phyloP scores from a whole-genome alignment of 2,329 filamentous ascomycete species.

The Fusarium continuum region DNA sequence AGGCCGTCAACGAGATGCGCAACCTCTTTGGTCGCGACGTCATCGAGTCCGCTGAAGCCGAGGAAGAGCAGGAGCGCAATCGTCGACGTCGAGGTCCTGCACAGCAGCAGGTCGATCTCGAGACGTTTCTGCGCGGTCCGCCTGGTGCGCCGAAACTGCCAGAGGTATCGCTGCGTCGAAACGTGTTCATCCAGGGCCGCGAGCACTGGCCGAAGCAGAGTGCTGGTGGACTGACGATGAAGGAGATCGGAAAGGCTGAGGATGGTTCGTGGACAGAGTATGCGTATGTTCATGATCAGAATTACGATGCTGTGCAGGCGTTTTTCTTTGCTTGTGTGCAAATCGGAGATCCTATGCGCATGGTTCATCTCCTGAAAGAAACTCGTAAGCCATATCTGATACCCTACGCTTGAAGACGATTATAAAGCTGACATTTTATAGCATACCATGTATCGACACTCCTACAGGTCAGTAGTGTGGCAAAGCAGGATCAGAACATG shows the following conservation, averaged over 20 bases:
- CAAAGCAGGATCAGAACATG: conserved; percentile 90
- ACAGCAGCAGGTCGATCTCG: conserved; percentile 64
- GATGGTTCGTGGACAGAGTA: conserved; percentile 73
- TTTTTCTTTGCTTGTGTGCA: conserved; percentile 84
- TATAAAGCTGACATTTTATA: conserved; percentile 39
- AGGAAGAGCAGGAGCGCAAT: conserved; percentile 57
- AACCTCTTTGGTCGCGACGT: conserved; percentile 65
- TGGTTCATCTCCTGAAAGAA: conserved; percentile 74
- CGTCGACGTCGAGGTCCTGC: conserved; percentile 49
- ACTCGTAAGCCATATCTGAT: conserved; percentile 47
- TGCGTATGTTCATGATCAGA: conserved; percentile 76
- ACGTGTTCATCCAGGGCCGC: conserved; percentile 86
- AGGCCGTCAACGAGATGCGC: conserved; percentile 91
- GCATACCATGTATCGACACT: conserved; percentile 92
- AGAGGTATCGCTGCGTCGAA: conserved; percentile 77
- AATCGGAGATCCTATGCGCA: conserved; percentile 81
- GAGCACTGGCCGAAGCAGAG: conserved; percentile 86
- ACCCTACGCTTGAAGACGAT: neutral
- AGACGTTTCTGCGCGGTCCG: conserved; percentile 63
- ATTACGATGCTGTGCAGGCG: conserved; percentile 78
- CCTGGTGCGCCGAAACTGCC: conserved; percentile 69
- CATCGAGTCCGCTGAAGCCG: conserved; percentile 63
- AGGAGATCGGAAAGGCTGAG: conserved; percentile 55
- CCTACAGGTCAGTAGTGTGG: conserved; percentile 92
- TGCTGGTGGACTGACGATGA: conserved; percentile 86